phyloP scores from a whole-genome alignment of 2,329 filamentous ascomycete species.

The Exophiala lecanii-corni region DNA sequence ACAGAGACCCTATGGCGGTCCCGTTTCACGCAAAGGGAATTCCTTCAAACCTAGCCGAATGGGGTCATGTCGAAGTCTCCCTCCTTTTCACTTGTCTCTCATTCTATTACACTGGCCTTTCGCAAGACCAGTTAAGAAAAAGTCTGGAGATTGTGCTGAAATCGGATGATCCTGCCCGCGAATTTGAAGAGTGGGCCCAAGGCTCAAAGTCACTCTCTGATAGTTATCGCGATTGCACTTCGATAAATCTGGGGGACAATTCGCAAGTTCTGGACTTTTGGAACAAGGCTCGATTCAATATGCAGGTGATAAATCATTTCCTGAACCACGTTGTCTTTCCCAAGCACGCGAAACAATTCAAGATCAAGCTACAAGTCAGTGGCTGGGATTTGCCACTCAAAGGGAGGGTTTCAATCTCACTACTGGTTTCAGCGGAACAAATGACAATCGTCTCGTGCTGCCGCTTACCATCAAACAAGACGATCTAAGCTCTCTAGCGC shows the following conservation, averaged over 20 bases:
- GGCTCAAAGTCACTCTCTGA: slow-evolving; percentile 32
- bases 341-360: slow-evolving; percentile 59
- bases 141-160: slow-evolving; percentile 45
- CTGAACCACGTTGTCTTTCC: slow-evolving; percentile 57
- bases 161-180: slow-evolving; percentile 48
- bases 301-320: slow-evolving; percentile 59
- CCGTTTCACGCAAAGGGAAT: slow-evolving; percentile 58
- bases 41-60: slow-evolving; percentile 54
- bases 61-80: slow-evolving; percentile 57
- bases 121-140: slow-evolving; percentile 45
- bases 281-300: slow-evolving; percentile 48
- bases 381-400: slow-evolving; percentile 60
- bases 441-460: slow-evolving; percentile 56
- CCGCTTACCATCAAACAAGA: slow-evolving; percentile 54
- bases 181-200: slow-evolving; percentile 40
- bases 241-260: slow-evolving; percentile 57
- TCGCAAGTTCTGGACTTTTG: slow-evolving; percentile 51
- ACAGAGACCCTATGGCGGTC: slow-evolving; percentile 53
- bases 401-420: slow-evolving; percentile 48
- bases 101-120: slow-evolving; percentile 56
- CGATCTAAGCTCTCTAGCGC: slow-evolving; percentile 50
- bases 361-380: slow-evolving; percentile 59
- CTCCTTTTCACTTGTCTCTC: slow-evolving; percentile 53
- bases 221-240: slow-evolving; percentile 40
- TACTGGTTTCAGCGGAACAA: slow-evolving; percentile 64